phyloP scores from a whole-genome alignment of 768 basidiomycete genomes.

The Termitomyces sp. region DNA sequence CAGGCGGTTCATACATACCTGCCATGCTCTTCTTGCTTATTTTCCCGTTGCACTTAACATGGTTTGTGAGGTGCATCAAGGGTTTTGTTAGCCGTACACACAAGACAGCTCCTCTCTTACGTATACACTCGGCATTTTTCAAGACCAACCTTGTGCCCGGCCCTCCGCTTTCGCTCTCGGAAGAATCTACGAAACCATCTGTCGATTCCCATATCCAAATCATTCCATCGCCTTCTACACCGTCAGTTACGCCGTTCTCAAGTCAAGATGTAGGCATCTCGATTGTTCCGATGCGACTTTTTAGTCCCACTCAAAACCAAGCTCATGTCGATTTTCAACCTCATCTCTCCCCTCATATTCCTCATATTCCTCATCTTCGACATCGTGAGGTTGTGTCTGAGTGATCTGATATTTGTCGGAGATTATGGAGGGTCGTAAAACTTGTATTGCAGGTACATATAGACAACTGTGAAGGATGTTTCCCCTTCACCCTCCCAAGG shows the following conservation, averaged over 20 bases:
- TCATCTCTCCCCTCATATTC: background rate
- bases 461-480: too few relatives aligned
- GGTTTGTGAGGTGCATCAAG: conserved; percentile 46
- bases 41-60: conserved; percentile 45
- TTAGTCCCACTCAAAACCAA: background rate
- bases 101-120: background rate
- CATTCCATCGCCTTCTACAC: background rate
- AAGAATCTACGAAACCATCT: background rate
- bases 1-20: conserved; percentile 33
- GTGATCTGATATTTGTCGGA: conserved; percentile 10
- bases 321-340: background rate
- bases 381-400: conserved; percentile 8
- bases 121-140: background rate
- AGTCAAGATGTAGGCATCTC: background rate
- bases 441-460: too few relatives aligned
- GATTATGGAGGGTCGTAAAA: too few relatives aligned
- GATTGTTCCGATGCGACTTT: background rate
- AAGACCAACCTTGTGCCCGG: background rate
- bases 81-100: conserved; percentile 32
- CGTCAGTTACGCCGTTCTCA: conserved; percentile 6
- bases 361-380: too few relatives aligned
- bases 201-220: background rate
- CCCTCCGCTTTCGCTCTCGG: background rate
- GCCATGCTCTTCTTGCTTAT: conserved; percentile 31
- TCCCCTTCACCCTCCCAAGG: too few relatives aligned